Percentiles rank a stretch among this genome's conserved stretches.
Conservation (phyloP, 805 yeast genomes). For the Wickerhamiella siamensis region DNA sequence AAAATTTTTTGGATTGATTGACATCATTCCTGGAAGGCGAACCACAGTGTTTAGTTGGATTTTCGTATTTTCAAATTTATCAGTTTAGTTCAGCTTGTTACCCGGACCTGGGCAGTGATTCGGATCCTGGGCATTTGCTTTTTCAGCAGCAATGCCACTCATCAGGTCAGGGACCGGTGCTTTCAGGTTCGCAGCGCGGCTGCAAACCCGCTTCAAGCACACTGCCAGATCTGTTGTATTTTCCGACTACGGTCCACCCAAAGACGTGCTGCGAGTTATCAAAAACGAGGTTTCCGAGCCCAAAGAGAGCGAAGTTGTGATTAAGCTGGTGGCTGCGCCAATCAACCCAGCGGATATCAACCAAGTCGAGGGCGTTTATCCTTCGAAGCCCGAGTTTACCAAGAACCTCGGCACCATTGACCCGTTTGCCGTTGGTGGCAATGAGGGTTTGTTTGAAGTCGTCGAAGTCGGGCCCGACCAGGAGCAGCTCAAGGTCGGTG, state of each 20-base stretch:
- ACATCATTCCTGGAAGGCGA: too few species aligned
- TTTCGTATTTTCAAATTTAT: too few species aligned
- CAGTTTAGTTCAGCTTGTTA: too few species aligned
- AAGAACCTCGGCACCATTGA: constrained; percentile 35
- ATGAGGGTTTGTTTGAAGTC: constrained; percentile 86
- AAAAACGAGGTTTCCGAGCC: constrained; percentile 26
- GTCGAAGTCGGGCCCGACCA: constrained; percentile 44
- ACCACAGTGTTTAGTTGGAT: too few species aligned
- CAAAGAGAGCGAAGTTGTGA: constrained; percentile 32
- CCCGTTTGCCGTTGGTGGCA: constrained; percentile 79
- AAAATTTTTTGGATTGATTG: too few species aligned
- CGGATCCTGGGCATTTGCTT: background rate
- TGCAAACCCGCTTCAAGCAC: constrained; percentile 12
- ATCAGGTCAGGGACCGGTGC: background rate
- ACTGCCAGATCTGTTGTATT: constrained; percentile 40
- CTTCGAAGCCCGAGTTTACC: constrained; percentile 51
- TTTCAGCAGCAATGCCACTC: background rate
- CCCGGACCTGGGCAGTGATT: too few species aligned
- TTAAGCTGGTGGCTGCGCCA: constrained; percentile 65
- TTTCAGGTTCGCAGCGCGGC: background rate
- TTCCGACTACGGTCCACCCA: constrained; percentile 45
- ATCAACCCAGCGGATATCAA: constrained; percentile 83
- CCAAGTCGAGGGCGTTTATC: constrained; percentile 77
- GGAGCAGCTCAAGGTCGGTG: constrained; percentile 41
- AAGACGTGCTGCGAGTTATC: constrained; percentile 25